Evolutionary conservation across 2,329 filamentous ascomycete species (phyloP).

Genomic region (Pseudocercospora musae): DNA sequence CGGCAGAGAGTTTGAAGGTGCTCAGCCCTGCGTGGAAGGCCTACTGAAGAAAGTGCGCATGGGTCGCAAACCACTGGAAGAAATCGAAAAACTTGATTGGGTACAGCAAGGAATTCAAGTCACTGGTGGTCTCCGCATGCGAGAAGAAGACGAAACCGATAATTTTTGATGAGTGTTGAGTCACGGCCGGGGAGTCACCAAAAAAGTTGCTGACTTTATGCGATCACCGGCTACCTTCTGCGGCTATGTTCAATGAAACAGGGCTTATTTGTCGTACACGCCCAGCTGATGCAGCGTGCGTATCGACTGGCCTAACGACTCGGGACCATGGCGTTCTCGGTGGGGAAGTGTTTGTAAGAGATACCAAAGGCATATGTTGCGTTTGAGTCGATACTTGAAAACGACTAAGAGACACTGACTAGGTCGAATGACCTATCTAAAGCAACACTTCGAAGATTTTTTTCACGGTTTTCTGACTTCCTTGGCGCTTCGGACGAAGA

Average conservation of each 20-base stretch:
- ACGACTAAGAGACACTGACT: neutral
- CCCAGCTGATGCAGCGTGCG: too few species aligned
- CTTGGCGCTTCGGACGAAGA: neutral
- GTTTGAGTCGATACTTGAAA: neutral
- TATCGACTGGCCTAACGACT: neutral
- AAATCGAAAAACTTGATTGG: constrained; percentile 72
- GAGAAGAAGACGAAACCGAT: constrained; percentile 48
- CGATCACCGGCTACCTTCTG: neutral
- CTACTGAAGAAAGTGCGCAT: constrained; percentile 78
- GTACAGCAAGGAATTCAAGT: constrained; percentile 70
- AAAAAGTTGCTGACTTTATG: neutral
- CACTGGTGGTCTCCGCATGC: constrained; percentile 54
- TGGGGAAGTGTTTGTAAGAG: neutral
- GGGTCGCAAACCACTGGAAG: constrained; percentile 68
- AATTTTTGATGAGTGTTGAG: constrained; percentile 7
- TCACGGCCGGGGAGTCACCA: neutral
- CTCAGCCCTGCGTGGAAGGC: constrained; percentile 77
- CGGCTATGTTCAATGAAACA: neutral
- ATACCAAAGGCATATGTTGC: neutral
- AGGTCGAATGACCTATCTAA: neutral
- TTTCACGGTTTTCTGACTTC: neutral
- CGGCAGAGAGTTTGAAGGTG: constrained; percentile 66
- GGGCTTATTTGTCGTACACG: too few species aligned
- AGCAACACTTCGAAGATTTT: neutral
- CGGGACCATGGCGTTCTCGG: neutral